These are phyloP conservation scores for Hypomyces perniciosus DNA, from an alignment of 2,329 filamentous ascomycete genomes.

Conservation along the genomic window DNA sequence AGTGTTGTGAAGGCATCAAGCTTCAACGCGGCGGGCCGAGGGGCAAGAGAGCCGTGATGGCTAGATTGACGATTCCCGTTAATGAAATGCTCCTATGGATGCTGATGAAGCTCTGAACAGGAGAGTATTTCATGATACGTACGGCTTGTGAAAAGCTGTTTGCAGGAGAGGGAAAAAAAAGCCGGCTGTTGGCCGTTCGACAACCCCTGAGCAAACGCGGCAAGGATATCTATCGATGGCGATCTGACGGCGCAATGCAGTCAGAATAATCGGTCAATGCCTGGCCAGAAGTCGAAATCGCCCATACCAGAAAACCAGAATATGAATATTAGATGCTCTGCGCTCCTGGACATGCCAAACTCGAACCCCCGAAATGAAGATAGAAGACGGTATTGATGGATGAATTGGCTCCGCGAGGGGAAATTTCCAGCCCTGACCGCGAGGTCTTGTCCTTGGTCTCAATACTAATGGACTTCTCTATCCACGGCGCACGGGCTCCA, in stretches of 20 bases:
- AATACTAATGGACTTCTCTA: neutral
- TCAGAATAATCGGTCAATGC: constrained; percentile 5
- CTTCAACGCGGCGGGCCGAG: constrained; percentile 14
- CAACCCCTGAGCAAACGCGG: constrained; percentile 26
- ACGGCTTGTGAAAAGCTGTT: constrained; percentile 5
- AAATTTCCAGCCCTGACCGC: constrained; percentile 7
- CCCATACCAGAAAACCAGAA: neutral
- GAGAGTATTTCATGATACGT: constrained; percentile 1
- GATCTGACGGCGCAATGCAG: constrained; percentile 12
- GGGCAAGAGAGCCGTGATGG: constrained; percentile 16
- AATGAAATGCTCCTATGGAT: neutral
- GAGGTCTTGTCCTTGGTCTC: neutral
- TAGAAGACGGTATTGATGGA: constrained; percentile 2
- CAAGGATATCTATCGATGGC: constrained; percentile 8
- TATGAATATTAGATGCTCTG: neutral
- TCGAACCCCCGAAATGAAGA: constrained; percentile 1
- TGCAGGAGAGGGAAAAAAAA: neutral
- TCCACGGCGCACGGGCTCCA: neutral
- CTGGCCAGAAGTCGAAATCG: neutral
- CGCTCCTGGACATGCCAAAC: constrained; percentile 1
- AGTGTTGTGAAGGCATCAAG: constrained; percentile 26
- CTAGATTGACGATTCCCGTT: constrained; percentile 6
- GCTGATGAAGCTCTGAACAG: neutral
- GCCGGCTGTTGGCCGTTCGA: constrained; percentile 13
- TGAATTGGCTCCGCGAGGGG: constrained; percentile 4